Base-by-base conservation (phyloP, 768 basidiomycete species). In the Termitomyces bulborhizus region DNA sequence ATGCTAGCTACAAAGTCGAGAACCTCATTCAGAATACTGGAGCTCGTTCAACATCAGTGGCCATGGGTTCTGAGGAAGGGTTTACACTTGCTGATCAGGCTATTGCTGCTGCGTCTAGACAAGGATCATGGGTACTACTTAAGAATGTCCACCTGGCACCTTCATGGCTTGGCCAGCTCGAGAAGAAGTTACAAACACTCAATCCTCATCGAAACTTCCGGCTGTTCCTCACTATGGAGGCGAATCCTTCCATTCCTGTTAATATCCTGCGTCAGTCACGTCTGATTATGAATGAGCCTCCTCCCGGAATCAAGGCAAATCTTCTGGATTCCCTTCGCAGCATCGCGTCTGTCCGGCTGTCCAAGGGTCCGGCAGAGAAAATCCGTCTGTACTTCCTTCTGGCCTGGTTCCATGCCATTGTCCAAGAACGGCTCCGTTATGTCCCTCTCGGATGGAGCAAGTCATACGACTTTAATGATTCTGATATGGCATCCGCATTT, bases 61-160 rank as follows among this genome's bases (percentile, higher is more conserved):
- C 97, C 13, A 97, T 99, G 94, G 97, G 97, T 24, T 97, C 96
- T 1, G 89, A 94, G 60, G 97, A 99, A 76, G 96, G 96, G n/a
- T 96, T 93, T 69, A 83, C 84, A 3, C 79, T 95, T 1, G 97
- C 97, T 11, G 96, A 99, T 64, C 95, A 97, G 71, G 95, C 96
- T 2, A 97, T 99, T 59, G 88, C 90, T 31, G 75, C 85, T 24
- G 97, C 95, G 40, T 90, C 94, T 26, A 84, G 96, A 11, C 90
- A 92, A 70, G 97, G 97, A 11, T 82, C 89, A 32, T 97, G 95
- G 95, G 96, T 99, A 1, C 78, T 99, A 27, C 81, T 98, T 59
- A 98, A 98, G 77, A 99, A 99, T 60, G 93, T 96, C 16, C 95
- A 98, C 66, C 82, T 99, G 43, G 93, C 96, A 1, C 90, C 96